Evolutionary conservation across 495 filamentous ascomycete genomes (phyloP), one percentile per base, ranked within the genome.

Genomic region (Cercophora samala): DNA sequence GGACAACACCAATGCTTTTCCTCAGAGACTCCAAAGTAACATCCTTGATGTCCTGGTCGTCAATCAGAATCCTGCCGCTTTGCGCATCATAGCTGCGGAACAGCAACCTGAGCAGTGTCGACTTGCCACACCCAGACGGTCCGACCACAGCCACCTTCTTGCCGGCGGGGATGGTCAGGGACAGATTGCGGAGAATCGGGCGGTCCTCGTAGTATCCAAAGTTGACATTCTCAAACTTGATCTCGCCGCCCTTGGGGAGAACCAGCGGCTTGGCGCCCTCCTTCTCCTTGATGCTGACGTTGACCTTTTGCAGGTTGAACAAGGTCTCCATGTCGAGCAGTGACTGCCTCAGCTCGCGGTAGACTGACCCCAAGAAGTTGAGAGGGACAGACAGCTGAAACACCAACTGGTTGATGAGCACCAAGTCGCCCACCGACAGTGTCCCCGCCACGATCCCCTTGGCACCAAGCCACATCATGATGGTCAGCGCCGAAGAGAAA

Each of bases 291-390:
- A 98, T 89, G 21, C 88, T 86, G 51, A 97, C 88, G 69, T 98
- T 97, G 73, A 98, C 96, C 75, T 96, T 97, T 75, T 99, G 96
- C n/a, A 99, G 82, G 75, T 96, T 97, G 83, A 99, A 99, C 15
- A 98, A 84, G 0, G 96, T 97, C 78, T 98, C 95, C 96, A 99
- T 98, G 75, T 99, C 95, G 62, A 98, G 79, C 60, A 98, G 81
- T 15, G 93, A 97, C 79, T 99, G 96, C 53, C 95, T 85, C 59
- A 99, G 84, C 80, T 99, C 96, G 68, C 95, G 90, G 76, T 99
- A 99, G 4, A 99, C 93, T 6, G 91, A 93, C 11, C 95, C 95
- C 0, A 99, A 82, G 78, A 98, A 99, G 81, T 98, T 99, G 53
- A 99, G 83, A 0, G 95, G 95, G 0, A 98, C 91, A 2, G 93